A percentile compares a stretch with the other conserved stretches of the same genome.
Conservation (phyloP, 2,329 filamentous ascomycete species). For the Penicillium sp. region DNA sequence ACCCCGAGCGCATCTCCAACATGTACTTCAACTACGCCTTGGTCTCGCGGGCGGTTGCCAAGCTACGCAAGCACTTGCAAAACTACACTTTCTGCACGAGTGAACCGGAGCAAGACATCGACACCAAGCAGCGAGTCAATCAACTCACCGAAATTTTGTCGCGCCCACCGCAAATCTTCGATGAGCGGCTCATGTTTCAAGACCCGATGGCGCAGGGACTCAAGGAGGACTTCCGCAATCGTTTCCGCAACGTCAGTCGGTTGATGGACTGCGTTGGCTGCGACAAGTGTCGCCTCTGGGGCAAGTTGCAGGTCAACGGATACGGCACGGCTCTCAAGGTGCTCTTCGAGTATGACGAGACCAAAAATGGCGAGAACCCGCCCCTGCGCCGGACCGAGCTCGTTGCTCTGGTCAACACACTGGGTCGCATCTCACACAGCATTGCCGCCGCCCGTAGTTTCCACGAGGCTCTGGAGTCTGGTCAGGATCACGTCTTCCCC, state of each 20-base stretch:
- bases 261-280: conserved; percentile 99
- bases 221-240: conserved; percentile 95
- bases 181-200: conserved; percentile 93
- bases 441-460: conserved; percentile 71
- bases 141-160: conserved; percentile 65
- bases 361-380: conserved; percentile 58
- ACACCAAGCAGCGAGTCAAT: conserved; percentile 77
- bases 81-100: conserved; percentile 89
- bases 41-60: conserved; percentile 84
- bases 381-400: conserved; percentile 81
- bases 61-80: conserved; percentile 74
- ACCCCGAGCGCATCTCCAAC: conserved; percentile 90
- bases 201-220: conserved; percentile 59
- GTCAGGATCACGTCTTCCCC: conserved; percentile 27
- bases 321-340: conserved; percentile 95
- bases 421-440: conserved; percentile 78
- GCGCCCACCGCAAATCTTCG: conserved; percentile 70
- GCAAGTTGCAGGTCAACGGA: conserved; percentile 89
- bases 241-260: conserved; percentile 92
- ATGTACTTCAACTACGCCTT: conserved; percentile 99
- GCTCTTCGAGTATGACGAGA: conserved; percentile 83
- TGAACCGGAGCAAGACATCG: conserved; percentile 68
- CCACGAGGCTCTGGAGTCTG: conserved; percentile 43
- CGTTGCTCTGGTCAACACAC: conserved; percentile 90
- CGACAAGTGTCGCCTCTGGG: conserved; percentile 97